Conservation (phyloP, 768 basidiomycete genomes). For the Leccinum ochraceum region DNA sequence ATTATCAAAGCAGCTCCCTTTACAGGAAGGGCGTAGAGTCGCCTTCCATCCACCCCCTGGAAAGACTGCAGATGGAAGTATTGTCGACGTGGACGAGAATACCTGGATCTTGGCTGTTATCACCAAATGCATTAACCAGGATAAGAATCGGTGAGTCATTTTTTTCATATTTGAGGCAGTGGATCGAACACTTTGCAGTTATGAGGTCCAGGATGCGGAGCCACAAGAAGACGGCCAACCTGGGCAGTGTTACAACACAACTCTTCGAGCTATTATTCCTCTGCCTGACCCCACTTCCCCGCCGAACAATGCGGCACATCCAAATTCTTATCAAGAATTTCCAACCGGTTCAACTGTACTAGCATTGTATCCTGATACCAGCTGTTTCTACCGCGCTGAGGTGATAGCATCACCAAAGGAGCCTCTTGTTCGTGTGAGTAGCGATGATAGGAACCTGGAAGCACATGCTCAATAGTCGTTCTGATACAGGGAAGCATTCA, state of each 20-base stretch:
- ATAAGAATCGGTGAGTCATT: slow-evolving; percentile 61
- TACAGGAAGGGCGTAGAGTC: slow-evolving; percentile 75
- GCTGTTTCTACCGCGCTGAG: slow-evolving; percentile 87
- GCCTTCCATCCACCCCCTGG: slow-evolving; percentile 73
- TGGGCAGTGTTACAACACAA: slow-evolving; percentile 69
- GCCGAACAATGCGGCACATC: slow-evolving; percentile 59
- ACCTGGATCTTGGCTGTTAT: slow-evolving; percentile 82
- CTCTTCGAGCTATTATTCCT: slow-evolving; percentile 71
- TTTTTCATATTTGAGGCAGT: background rate
- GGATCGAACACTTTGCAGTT: slow-evolving; percentile 42
- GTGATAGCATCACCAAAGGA: slow-evolving; percentile 69
- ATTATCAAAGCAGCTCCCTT: slow-evolving; percentile 59
- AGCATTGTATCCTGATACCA: slow-evolving; percentile 90
- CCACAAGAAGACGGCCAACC: slow-evolving; percentile 80
- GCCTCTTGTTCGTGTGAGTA: slow-evolving; percentile 39
- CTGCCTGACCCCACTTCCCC: slow-evolving; percentile 71
- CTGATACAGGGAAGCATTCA: slow-evolving; percentile 34
- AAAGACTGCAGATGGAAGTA: slow-evolving; percentile 51
- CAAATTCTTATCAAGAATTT: slow-evolving; percentile 72
- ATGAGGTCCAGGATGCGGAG: slow-evolving; percentile 85
- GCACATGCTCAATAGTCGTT: slow-evolving; percentile 10
- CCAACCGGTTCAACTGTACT: slow-evolving; percentile 71
- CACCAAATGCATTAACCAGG: slow-evolving; percentile 65
- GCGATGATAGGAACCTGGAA: background rate
- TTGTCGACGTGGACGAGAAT: slow-evolving; percentile 48